Conservation (phyloP, 176 grass and related monocot species). For the Triticum monococcum region DNA sequence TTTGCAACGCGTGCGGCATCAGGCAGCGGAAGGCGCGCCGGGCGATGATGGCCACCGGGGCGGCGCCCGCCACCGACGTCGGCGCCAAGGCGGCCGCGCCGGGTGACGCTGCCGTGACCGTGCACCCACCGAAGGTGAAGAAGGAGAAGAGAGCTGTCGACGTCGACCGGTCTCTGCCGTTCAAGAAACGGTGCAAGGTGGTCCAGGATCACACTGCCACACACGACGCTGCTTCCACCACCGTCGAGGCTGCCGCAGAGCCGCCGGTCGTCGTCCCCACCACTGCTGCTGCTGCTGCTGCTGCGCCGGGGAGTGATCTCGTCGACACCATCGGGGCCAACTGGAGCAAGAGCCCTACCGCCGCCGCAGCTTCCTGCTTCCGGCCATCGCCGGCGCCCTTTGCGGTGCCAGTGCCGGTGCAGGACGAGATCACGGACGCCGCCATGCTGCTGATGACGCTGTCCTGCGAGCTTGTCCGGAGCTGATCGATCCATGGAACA, state of each 20-base stretch:
- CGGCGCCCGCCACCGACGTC: background rate
- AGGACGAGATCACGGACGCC: constrained; percentile 92
- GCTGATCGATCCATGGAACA: constrained; percentile 46
- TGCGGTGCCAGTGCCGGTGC: constrained; percentile 18
- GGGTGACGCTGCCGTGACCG: background rate
- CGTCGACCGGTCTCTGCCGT: constrained; percentile 73
- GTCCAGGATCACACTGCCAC: constrained; percentile 21
- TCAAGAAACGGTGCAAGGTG: constrained; percentile 97
- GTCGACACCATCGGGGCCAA: constrained; percentile 53
- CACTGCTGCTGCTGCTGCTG: background rate
- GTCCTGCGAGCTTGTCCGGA: constrained; percentile 72
- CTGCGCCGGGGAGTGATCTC: constrained; percentile 26
- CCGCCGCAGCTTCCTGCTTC: constrained; percentile 28
- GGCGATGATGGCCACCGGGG: constrained; percentile 60
- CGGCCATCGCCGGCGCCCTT: constrained; percentile 26
- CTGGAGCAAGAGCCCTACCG: constrained; percentile 44
- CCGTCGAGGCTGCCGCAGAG: background rate
- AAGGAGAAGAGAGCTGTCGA: constrained; percentile 61
- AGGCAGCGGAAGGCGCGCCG: constrained; percentile 91
- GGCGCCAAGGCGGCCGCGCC: constrained; percentile 24
- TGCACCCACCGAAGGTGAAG: constrained; percentile 47
- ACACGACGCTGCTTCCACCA: background rate
- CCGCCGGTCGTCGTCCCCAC: background rate
- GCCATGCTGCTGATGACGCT: constrained; percentile 93
- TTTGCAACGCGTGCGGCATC: constrained; percentile 97